phyloP scores from a whole-genome alignment of 1,284 basidiomycete genomes.

The Ganoderma lingzhi region DNA sequence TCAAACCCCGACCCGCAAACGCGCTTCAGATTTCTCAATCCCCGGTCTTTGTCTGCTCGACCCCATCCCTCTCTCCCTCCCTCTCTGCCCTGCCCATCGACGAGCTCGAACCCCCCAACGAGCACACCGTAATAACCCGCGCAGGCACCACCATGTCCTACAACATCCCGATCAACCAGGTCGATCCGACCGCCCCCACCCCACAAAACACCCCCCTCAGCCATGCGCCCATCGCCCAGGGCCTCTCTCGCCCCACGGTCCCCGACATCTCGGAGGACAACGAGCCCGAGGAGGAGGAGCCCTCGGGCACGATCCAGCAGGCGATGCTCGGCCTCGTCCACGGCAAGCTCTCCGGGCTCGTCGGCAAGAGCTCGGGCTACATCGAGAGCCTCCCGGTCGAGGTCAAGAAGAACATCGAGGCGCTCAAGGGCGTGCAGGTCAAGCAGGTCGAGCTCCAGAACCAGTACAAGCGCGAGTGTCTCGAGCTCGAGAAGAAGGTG shows the following conservation, averaged over 20 bases:
- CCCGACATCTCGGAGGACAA: slow-evolving; percentile 76
- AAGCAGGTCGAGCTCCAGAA: slow-evolving; percentile 95
- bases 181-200: slow-evolving; percentile 72
- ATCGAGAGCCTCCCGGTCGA: slow-evolving; percentile 87
- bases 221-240: slow-evolving; percentile 70
- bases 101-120: slow-evolving; percentile 4
- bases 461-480: slow-evolving; percentile 96
- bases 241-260: slow-evolving; percentile 73
- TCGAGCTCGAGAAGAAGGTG: slow-evolving; percentile 97
- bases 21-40: slow-evolving; percentile 14
- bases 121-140: slow-evolving; percentile 5
- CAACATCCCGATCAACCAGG: slow-evolving; percentile 53
- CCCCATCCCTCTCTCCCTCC: slow-evolving; percentile 20
- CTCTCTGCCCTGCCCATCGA: slow-evolving; percentile 15
- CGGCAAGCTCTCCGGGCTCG: slow-evolving; percentile 68
- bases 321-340: slow-evolving; percentile 71
- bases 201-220: slow-evolving; percentile 85
- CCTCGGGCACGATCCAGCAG: slow-evolving; percentile 48
- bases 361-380: slow-evolving; percentile 87
- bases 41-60: slow-evolving; percentile 17
- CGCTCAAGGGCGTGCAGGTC: slow-evolving; percentile 93
- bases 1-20: slow-evolving; percentile 35
- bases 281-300: slow-evolving; percentile 62
- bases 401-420: slow-evolving; percentile 89
- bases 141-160: slow-evolving; percentile 53